phyloP scores from a whole-genome alignment of 164 flowering plant species.

The Aristolochia contorta region DNA sequence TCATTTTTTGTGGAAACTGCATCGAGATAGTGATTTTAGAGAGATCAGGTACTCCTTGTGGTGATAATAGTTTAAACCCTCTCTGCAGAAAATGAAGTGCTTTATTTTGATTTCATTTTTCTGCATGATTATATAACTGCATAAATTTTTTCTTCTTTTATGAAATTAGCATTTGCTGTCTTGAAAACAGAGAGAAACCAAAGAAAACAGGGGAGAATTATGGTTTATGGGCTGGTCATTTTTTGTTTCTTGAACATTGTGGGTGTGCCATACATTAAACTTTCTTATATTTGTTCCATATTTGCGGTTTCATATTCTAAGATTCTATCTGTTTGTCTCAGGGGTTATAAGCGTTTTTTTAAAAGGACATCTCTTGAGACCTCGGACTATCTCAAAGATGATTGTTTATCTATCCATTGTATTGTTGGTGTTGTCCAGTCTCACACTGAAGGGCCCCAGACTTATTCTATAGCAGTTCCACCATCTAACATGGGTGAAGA shows the following conservation, averaged over 20 bases:
- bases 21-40: too few species aligned
- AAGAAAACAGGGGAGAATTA: background rate
- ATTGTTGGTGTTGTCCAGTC: constrained; percentile 81
- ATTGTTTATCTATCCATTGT: constrained; percentile 66
- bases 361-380: constrained; percentile 61
- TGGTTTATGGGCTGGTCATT: background rate
- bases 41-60: too few species aligned
- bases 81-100: too few species aligned
- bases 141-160: background rate
- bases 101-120: too few species aligned
- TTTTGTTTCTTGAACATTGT: background rate
- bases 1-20: too few species aligned
- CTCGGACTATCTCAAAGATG: constrained; percentile 87
- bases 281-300: background rate
- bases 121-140: too few species aligned
- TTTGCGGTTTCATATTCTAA: background rate
- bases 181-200: too few species aligned
- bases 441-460: constrained; percentile 75
- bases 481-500: constrained; percentile 61
- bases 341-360: constrained; percentile 90
- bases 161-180: background rate
- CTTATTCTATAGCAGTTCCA: constrained; percentile 54
- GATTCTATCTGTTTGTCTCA: constrained; percentile 18
- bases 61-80: too few species aligned
- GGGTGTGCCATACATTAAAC: background rate